Evolutionary conservation across 2,329 filamentous ascomycete genomes (phyloP).

Genomic region (Geosmithia morbida): DNA sequence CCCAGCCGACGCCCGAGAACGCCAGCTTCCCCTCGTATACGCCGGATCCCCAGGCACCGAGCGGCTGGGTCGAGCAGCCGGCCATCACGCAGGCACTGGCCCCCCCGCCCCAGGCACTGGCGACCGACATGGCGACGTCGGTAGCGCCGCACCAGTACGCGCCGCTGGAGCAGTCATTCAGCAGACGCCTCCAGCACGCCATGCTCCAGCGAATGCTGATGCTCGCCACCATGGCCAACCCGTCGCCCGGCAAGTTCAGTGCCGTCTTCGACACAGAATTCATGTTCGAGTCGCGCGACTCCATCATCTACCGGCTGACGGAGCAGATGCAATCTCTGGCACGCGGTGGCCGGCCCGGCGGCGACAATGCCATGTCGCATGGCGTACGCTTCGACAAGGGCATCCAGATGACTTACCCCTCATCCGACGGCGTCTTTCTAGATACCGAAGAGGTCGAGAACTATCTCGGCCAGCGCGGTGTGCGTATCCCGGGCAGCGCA

Average conservation of each 20-base stretch:
- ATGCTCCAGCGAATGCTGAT: conserved; percentile 47
- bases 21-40: conserved; percentile 33
- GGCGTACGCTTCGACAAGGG: conserved; percentile 39
- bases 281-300: conserved; percentile 37
- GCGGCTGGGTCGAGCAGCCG: neutral
- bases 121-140: conserved; percentile 56
- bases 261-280: conserved; percentile 57
- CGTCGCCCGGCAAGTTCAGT: conserved; percentile 31
- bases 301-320: conserved; percentile 27
- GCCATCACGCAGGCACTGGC: neutral
- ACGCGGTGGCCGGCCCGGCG: conserved; percentile 37
- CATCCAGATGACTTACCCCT: conserved; percentile 32
- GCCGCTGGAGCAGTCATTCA: conserved; percentile 52
- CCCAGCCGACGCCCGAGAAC: conserved; percentile 34
- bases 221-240: conserved; percentile 35
- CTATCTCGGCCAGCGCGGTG: conserved; percentile 51
- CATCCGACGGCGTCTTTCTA: conserved; percentile 56
- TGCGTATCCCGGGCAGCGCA: conserved; percentile 43
- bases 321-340: conserved; percentile 15
- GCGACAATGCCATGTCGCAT: conserved; percentile 46
- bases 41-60: conserved; percentile 5
- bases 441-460: conserved; percentile 64
- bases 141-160: conserved; percentile 49
- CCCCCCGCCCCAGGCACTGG: conserved; percentile 44
- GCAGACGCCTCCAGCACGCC: conserved; percentile 53